phyloP scores from a whole-genome alignment of 163 green algal genomes.

The Scenedesmus sp. region DNA sequence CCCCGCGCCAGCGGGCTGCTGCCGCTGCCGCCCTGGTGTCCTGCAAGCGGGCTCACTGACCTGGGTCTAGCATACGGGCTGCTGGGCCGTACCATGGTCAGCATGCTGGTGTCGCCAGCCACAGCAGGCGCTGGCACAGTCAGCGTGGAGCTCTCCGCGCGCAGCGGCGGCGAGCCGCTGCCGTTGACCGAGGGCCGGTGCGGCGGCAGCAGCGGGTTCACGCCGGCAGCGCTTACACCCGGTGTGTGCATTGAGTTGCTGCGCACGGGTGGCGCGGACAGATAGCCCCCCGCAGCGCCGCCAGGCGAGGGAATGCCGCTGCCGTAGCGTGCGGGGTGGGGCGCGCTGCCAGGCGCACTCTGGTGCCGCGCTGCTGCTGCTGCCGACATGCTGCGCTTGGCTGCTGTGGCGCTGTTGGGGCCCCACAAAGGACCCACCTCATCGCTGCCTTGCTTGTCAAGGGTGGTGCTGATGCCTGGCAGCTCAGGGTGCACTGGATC shows the following conservation, averaged over 20 bases:
- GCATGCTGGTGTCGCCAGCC: slow-evolving; percentile 21
- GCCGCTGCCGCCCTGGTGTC: neutral
- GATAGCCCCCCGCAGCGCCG: neutral
- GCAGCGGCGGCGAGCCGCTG: slow-evolving; percentile 11
- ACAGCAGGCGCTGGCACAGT: slow-evolving; percentile 13
- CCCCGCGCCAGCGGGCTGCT: neutral
- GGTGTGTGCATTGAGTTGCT: slow-evolving; percentile 37
- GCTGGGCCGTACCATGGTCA: slow-evolving; percentile 37
- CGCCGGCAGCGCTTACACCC: neutral
- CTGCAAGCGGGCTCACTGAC: slow-evolving; percentile 22
- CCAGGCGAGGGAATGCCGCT: neutral
- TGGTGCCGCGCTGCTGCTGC: slow-evolving; percentile 20
- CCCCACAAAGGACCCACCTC: neutral
- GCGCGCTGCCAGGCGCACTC: slow-evolving; percentile 31
- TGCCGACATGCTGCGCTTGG: neutral
- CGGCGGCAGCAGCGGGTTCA: neutral
- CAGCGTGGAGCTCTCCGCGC: neutral
- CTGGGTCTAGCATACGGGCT: slow-evolving; percentile 33
- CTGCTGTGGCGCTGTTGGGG: neutral
- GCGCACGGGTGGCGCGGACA: neutral
- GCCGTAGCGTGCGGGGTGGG: slow-evolving; percentile 5
- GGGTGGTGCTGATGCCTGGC: slow-evolving; percentile 31
- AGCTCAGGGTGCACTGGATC: slow-evolving; percentile 41
- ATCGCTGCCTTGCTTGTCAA: neutral
- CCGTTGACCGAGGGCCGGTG: neutral